Evolutionary conservation across 805 yeast species (phyloP), one percentile per base, ranked within the genome.

Genomic region (Sungouiella blattae): DNA sequence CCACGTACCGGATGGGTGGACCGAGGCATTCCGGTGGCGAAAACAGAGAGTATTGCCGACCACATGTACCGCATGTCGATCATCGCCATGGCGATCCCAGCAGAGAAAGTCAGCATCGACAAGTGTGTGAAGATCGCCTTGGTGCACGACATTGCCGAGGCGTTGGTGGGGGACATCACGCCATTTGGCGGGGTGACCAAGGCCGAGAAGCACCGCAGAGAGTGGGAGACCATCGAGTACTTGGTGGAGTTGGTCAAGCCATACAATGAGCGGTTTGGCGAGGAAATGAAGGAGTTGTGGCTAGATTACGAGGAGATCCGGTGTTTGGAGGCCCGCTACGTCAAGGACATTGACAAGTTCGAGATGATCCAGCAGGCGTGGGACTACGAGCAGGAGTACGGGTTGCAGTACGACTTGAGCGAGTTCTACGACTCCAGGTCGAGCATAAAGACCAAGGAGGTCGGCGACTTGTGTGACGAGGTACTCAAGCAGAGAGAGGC

Each of bases 21-120:
- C 54, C 78, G 77, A 51, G 64, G 64, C 3, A 48, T 68, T 12
- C 73, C 76, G 8, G 55, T 68, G 12, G 68, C 68, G 1, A 50
- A 67, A 17, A 79, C 81, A 3, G 86, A 87, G 59, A 76, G 84
- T 33, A 87, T 88, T 33, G 75, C 87, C n/a, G 97, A 89, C 60
- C 97, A 91, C 59, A 89, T 89, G 96, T 89, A 91, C 57, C 71
- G 98, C 38, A 89, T 91, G 96, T 78, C 87, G 4, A 67, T 89
- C 14, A 77, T 87, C 28, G 70, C 91, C 15, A 77, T 88, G 83
- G 59, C 87, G 16, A 71, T 87, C 28, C 75, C 77, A 13, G 48
- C 71, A 33, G 58, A 60, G n/a, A 60, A 66, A 2, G 67, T 84
- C 21, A 78, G 85, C 58, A 67, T 75, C 17, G 71, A 75, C 40